Evolutionary conservation across 2,329 filamentous ascomycete species (phyloP).

Genomic region (Aspergillus felis): DNA sequence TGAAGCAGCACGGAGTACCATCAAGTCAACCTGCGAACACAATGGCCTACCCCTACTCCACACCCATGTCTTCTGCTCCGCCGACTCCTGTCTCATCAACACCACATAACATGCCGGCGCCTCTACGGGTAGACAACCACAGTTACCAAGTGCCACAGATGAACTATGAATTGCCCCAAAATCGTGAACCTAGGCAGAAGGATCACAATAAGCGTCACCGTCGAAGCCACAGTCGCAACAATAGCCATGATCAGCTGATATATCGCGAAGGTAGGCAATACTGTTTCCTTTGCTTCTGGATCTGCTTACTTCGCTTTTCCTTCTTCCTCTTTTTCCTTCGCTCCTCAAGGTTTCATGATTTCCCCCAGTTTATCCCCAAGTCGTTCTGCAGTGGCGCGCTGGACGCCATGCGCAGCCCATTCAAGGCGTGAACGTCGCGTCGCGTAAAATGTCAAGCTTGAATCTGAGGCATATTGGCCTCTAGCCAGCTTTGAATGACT

Average conservation of each 20-base stretch:
- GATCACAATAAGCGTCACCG: conserved; percentile 5
- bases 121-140: conserved; percentile 18
- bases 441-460: background rate
- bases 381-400: background rate
- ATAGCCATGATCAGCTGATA: conserved; percentile 14
- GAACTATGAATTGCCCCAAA: conserved; percentile 17
- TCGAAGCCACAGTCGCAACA: conserved; percentile 7
- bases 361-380: background rate
- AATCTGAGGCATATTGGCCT: background rate
- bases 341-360: background rate
- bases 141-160: conserved; percentile 20
- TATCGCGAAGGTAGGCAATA: conserved; percentile 27
- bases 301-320: conserved; percentile 5
- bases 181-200: conserved; percentile 14
- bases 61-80: background rate
- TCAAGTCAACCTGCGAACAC: conserved; percentile 10
- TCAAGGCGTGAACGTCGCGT: background rate
- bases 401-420: background rate
- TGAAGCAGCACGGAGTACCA: conserved; percentile 7
- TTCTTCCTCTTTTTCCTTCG: background rate
- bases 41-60: conserved; percentile 10
- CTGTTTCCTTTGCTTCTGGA: conserved; percentile 4
- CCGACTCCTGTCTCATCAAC: conserved; percentile 6
- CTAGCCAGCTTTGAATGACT: background rate
- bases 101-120: conserved; percentile 17